Percentiles rank a stretch among this genome's conserved stretches.
phyloP scores from a whole-genome alignment of 225 moss, liverwort and hornwort genomes.

The Takakia lepidozioides region DNA sequence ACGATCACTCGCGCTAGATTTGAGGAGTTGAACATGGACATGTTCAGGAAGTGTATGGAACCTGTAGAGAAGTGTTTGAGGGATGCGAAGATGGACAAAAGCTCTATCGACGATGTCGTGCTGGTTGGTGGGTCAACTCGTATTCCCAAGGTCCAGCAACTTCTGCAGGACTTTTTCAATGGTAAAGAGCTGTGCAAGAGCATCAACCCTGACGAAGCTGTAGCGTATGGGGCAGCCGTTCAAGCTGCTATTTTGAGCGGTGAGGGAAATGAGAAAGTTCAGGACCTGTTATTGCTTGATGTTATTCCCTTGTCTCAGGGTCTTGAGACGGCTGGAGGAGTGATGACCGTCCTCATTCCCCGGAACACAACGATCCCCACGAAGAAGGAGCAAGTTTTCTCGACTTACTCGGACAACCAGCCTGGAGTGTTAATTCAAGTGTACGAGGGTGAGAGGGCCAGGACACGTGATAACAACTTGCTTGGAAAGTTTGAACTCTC shows the following conservation, averaged over 20 bases:
- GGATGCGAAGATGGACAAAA: slow-evolving; percentile 10
- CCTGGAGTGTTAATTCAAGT: slow-evolving; percentile 25
- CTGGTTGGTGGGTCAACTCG: slow-evolving; percentile 35
- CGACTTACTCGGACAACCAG: neutral
- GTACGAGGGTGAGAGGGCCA: slow-evolving; percentile 28
- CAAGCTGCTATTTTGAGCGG: slow-evolving; percentile 25
- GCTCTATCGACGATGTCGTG: slow-evolving; percentile 29
- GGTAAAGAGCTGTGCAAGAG: slow-evolving; percentile 33
- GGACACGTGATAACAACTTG: slow-evolving; percentile 22
- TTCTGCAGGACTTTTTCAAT: slow-evolving; percentile 21
- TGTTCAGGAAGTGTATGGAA: slow-evolving; percentile 9
- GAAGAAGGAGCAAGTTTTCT: slow-evolving; percentile 8
- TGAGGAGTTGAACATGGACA: slow-evolving; percentile 8
- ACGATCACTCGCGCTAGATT: slow-evolving; percentile 8
- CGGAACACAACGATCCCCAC: slow-evolving; percentile 6
- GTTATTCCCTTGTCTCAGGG: slow-evolving; percentile 11
- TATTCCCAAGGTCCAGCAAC: slow-evolving; percentile 33
- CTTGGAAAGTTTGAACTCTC: slow-evolving; percentile 23
- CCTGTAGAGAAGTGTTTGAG: slow-evolving; percentile 8
- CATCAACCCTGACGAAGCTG: slow-evolving; percentile 28
- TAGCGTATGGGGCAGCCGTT: slow-evolving; percentile 26
- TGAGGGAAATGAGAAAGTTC: slow-evolving; percentile 34
- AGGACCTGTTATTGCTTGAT: slow-evolving; percentile 19
- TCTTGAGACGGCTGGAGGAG: slow-evolving; percentile 11
- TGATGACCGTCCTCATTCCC: neutral